phyloP scores from a whole-genome alignment of 805 yeast species.

The Tetrapisispora iriomotensis region DNA sequence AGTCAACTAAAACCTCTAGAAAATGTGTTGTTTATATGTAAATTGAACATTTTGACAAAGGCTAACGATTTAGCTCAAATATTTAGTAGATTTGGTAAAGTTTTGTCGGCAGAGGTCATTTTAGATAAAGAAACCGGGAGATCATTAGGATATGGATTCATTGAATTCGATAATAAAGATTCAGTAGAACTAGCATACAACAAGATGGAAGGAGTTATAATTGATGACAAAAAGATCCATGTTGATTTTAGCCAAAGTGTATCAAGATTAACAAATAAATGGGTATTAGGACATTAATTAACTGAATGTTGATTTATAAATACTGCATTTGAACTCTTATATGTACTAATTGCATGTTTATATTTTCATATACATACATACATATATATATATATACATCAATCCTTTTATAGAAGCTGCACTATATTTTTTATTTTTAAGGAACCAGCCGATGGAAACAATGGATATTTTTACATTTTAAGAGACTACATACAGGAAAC shows the following conservation, averaged over 20 bases:
- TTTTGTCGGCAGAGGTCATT: constrained; percentile 1
- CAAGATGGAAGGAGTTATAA: constrained; percentile 3
- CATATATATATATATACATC: no score
- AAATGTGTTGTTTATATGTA: constrained; percentile 3
- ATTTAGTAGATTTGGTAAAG: constrained; percentile 1
- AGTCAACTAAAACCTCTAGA: neutral
- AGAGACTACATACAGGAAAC: no score
- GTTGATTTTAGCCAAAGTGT: constrained; percentile 5
- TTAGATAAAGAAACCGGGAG: constrained; percentile 2
- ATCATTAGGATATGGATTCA: constrained; percentile 4
- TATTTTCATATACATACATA: no score
- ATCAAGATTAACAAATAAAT: neutral
- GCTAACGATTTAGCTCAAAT: constrained; percentile 4
- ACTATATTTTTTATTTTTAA: no score
- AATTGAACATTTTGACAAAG: constrained; percentile 1
- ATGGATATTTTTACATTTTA: no score
- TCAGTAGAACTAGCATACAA: constrained; percentile 1
- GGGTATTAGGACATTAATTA: neutral
- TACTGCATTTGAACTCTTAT: no score
- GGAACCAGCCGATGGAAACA: no score
- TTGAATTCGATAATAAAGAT: neutral
- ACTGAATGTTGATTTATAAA: no score
- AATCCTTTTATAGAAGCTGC: no score
- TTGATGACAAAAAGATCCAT: constrained; percentile 4
- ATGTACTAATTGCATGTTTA: no score